Evolutionary conservation across 2,329 filamentous ascomycete genomes (phyloP), one percentile per base, ranked within the genome.

Genomic region (Xylaria sp.): DNA sequence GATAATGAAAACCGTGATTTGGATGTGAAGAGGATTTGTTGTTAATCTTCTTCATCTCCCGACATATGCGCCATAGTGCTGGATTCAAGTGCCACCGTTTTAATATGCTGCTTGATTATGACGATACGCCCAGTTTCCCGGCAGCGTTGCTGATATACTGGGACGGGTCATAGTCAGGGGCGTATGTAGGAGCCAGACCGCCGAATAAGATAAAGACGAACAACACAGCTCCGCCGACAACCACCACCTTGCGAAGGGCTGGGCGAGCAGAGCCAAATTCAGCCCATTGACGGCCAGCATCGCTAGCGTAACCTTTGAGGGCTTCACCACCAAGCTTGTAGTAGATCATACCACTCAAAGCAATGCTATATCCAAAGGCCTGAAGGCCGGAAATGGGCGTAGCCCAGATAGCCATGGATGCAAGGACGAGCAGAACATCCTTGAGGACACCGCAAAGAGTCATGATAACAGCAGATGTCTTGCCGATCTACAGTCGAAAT

Each of bases 371-470:
- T 74, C 93, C 93, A 79, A 95, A 94, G 80, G 92, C 90, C 84
- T 96, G 93, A 65, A 95, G 87, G 64, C 83, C 83, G 17, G 91
- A 89, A 71, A 95, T 90, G 60, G 90, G 88, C 71, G 92, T 92
- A 74, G 88, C 88, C 90, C 92, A 95, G 80, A 95, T 92, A 73
- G 92, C 80, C 89, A 94, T 93, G 70, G 92, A 94, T 54, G 91
- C 91, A 62, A 85, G 84, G 68, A 96, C 93, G 59, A 96, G 90
- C 76, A 96, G 87, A 67, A 96, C 93, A 81, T 96, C 93, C 87
- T 95, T 96, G 72, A 96, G 89, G 46, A 96, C 92, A 84, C 93
- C 93, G 78, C 92, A 95, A 56, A 96, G 90, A 38, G 93, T 96
- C 77, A 96, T 90, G 75, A 95, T 91, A 63, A 96, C 90, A 61